Evolutionary conservation across 2,329 filamentous ascomycete species (phyloP).

Genomic region (Endoconidiophora laricicola): DNA sequence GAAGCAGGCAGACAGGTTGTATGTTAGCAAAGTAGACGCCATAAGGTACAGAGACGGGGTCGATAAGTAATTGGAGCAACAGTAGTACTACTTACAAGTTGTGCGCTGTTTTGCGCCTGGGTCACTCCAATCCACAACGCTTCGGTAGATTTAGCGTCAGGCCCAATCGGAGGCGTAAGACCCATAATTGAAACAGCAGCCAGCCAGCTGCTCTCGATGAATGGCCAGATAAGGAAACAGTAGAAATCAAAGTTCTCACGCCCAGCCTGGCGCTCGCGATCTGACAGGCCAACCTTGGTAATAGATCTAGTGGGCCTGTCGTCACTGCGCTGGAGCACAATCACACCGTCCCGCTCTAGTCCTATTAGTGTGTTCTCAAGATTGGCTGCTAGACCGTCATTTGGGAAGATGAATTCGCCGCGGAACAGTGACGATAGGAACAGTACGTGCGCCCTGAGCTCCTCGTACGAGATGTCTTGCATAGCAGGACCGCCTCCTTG

Average conservation of each 20-base stretch:
- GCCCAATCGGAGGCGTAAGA: slow-evolving; percentile 49
- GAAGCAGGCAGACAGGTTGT: not conserved
- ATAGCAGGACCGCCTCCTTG: slow-evolving; percentile 68
- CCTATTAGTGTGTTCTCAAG: slow-evolving; percentile 62
- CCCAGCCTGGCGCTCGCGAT: slow-evolving; percentile 58
- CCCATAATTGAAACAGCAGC: slow-evolving; percentile 79
- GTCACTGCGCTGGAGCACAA: slow-evolving; percentile 33
- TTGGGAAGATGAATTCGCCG: slow-evolving; percentile 91
- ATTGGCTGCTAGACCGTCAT: slow-evolving; percentile 66
- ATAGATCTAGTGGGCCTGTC: slow-evolving; percentile 27
- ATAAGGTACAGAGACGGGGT: not conserved
- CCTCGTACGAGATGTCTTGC: slow-evolving; percentile 60
- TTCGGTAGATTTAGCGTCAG: slow-evolving; percentile 23
- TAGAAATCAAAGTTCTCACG: slow-evolving; percentile 97
- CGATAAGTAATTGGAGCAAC: not conserved
- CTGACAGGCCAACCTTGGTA: slow-evolving; percentile 55
- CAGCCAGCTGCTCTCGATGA: slow-evolving; percentile 88
- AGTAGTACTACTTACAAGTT: slow-evolving; percentile 41
- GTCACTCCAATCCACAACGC: slow-evolving; percentile 59
- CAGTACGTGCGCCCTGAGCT: slow-evolving; percentile 60
- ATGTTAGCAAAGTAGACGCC: slow-evolving; percentile 14
- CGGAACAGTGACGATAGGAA: slow-evolving; percentile 91
- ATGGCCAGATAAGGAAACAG: slow-evolving; percentile 96
- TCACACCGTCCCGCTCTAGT: slow-evolving; percentile 63
- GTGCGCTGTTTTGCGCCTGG: slow-evolving; percentile 65